Evolutionary conservation across 2,329 filamentous ascomycete species (phyloP).

Genomic region (Pseudopithomyces maydicus): DNA sequence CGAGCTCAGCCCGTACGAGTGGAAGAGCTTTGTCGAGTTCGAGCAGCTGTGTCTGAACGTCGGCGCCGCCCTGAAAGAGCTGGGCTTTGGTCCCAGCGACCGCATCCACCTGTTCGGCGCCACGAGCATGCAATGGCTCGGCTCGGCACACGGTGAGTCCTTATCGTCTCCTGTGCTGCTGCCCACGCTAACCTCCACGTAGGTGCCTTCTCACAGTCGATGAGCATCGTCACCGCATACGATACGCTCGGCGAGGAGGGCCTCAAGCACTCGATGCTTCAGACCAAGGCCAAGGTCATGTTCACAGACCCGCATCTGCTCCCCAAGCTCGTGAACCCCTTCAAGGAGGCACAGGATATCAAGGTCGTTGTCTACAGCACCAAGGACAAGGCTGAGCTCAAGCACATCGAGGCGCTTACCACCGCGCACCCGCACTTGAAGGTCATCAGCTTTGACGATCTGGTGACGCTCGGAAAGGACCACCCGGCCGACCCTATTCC

Average conservation of each 20-base stretch:
- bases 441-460: conserved; percentile 61
- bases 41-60: conserved; percentile 70
- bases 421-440: conserved; percentile 58
- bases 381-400: conserved; percentile 56
- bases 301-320: conserved; percentile 83
- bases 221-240: conserved; percentile 92
- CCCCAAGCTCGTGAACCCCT: conserved; percentile 57
- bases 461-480: conserved; percentile 62
- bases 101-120: conserved; percentile 81
- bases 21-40: conserved; percentile 80
- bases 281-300: conserved; percentile 81
- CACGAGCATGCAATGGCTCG: conserved; percentile 83
- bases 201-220: conserved; percentile 77
- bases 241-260: conserved; percentile 87
- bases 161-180: conserved; percentile 15
- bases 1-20: conserved; percentile 79
- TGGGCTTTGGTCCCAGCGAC: conserved; percentile 71
- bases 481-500: conserved; percentile 73
- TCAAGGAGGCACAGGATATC: conserved; percentile 61
- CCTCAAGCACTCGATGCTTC: conserved; percentile 81
- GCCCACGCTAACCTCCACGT: neutral
- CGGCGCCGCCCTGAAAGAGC: conserved; percentile 73
- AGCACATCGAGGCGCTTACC: conserved; percentile 60
- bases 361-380: conserved; percentile 65
- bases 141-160: conserved; percentile 70